These are phyloP conservation scores for Trametes cubensis DNA, from an alignment of 768 basidiomycete species.

Conservation along the genomic window DNA sequence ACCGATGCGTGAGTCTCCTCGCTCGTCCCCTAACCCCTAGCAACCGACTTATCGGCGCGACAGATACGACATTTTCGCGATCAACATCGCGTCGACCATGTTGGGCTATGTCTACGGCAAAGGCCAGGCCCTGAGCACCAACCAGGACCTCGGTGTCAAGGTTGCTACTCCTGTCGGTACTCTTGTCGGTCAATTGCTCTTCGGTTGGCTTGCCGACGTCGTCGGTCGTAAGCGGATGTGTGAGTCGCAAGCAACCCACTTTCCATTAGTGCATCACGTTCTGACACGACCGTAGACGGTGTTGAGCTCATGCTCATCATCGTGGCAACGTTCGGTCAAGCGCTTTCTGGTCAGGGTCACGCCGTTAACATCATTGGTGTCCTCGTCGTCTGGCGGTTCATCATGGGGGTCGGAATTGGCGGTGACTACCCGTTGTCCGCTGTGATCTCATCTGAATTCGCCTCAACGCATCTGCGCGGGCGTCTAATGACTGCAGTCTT, in stretches of 20 bases:
- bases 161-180: constrained; percentile 79
- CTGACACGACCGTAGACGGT: constrained; percentile 48
- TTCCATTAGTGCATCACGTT: not conserved
- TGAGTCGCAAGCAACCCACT: constrained; percentile 39
- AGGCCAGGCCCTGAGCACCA: constrained; percentile 43
- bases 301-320: constrained; percentile 83
- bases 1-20: constrained; percentile 48
- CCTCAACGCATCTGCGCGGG: constrained; percentile 74
- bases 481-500: constrained; percentile 91
- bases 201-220: constrained; percentile 79
- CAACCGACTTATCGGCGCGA: not conserved
- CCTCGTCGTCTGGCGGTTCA: constrained; percentile 82
- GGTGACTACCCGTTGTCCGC: constrained; percentile 88
- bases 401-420: constrained; percentile 84
- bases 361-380: constrained; percentile 75
- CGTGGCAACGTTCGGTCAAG: constrained; percentile 76
- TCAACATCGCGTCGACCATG: constrained; percentile 84
- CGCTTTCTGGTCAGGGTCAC: constrained; percentile 67
- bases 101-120: constrained; percentile 77
- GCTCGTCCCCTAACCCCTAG: not conserved
- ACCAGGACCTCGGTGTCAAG: constrained; percentile 79
- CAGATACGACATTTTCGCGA: constrained; percentile 86
- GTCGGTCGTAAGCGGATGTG: constrained; percentile 83
- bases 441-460: constrained; percentile 89
- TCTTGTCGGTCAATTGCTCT: constrained; percentile 72